Percentiles rank a stretch among this genome's conserved stretches.
Evolutionary conservation across 805 yeast genomes (phyloP).

Genomic region (Millerozyma miso): DNA sequence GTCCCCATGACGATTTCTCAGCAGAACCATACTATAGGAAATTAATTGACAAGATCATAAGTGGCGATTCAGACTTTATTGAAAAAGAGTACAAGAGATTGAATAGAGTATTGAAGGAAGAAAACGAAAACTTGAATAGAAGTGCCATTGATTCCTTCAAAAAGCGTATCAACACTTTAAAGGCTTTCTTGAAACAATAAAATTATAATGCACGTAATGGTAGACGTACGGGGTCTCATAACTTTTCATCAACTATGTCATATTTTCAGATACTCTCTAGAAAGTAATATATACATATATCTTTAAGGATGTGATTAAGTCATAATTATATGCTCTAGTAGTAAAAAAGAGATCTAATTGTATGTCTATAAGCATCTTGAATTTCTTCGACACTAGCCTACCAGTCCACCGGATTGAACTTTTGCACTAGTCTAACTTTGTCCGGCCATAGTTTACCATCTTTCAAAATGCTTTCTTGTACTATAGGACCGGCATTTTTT

Average conservation of each 20-base stretch:
- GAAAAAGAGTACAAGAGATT: conserved; percentile 45
- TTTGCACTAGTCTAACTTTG: conserved; percentile 56
- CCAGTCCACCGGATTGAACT: conserved; percentile 53
- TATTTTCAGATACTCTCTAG: no score
- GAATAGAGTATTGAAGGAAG: conserved; percentile 33
- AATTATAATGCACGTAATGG: no score
- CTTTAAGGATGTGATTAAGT: not conserved
- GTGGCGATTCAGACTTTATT: conserved; percentile 43
- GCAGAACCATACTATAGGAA: conserved; percentile 45
- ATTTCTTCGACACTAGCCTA: no score
- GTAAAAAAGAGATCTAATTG: not conserved
- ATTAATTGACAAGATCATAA: conserved; percentile 39
- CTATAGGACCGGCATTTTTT: conserved; percentile 63
- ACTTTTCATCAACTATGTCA: no score
- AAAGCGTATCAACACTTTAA: conserved; percentile 49
- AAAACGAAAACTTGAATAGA: conserved; percentile 29
- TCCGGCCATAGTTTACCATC: conserved; percentile 72
- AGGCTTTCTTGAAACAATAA: conserved; percentile 7
- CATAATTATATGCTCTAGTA: not conserved
- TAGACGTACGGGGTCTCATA: no score
- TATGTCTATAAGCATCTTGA: conserved; percentile 1
- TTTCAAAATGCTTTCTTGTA: conserved; percentile 68
- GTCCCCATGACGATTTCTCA: conserved; percentile 12
- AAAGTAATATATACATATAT: no score
- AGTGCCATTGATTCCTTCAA: conserved; percentile 48